These are phyloP conservation scores for Scedosporium apiospermum DNA, from an alignment of 2,329 filamentous ascomycete genomes.

Conservation along the genomic window DNA sequence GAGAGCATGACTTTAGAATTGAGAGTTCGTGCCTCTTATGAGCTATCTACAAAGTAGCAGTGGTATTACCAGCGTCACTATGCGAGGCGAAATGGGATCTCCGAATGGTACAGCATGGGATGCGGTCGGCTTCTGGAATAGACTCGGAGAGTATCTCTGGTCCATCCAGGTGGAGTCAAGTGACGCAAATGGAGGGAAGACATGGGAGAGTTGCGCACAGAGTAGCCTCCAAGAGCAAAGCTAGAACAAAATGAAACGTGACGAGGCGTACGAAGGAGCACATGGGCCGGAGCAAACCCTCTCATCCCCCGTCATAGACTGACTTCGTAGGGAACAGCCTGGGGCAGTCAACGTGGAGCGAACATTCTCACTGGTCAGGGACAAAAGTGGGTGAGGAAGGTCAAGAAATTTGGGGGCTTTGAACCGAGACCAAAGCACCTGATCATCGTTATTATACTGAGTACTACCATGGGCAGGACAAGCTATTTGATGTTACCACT, in stretches of 20 bases:
- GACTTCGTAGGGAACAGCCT: too few species aligned
- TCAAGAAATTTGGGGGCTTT: neutral
- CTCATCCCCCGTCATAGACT: neutral
- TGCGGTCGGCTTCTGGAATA: neutral
- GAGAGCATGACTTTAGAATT: neutral
- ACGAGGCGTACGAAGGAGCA: neutral
- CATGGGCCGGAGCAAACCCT: neutral
- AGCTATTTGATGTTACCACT: neutral
- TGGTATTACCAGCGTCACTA: neutral
- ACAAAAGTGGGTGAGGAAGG: neutral
- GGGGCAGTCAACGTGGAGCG: neutral
- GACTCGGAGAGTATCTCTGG: neutral
- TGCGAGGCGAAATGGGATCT: neutral
- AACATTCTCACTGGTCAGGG: neutral
- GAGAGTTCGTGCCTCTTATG: neutral
- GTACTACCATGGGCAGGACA: neutral
- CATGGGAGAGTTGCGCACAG: neutral
- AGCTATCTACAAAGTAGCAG: neutral
- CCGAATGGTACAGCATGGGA: neutral
- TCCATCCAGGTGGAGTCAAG: neutral
- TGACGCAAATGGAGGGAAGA: neutral
- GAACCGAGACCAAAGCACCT: neutral
- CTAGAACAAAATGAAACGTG: neutral
- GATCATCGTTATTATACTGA: neutral
- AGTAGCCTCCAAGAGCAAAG: neutral